Percentiles rank a stretch among this genome's conserved stretches.
phyloP scores from a whole-genome alignment of 2,329 filamentous ascomycete genomes.

The Diaporthe amygdali region DNA sequence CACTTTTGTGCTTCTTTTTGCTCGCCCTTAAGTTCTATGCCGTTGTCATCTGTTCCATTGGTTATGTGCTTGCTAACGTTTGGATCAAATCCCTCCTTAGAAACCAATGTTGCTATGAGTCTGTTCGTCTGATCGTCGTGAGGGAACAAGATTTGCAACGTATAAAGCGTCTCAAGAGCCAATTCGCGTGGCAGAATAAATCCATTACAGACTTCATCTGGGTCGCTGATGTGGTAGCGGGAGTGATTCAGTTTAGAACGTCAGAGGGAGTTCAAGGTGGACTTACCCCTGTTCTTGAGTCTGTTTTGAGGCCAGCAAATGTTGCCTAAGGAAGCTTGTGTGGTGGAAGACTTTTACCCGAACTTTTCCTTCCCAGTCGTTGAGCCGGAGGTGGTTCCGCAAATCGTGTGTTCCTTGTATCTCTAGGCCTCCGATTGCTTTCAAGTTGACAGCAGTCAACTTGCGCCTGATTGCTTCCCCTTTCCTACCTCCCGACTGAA shows the following conservation, averaged over 20 bases:
- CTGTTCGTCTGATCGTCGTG: not conserved
- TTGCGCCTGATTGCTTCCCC: not conserved
- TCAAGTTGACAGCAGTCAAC: not conserved
- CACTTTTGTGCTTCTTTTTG: not conserved
- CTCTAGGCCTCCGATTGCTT: not conserved
- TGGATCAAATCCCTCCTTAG: not conserved
- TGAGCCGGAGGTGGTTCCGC: not conserved
- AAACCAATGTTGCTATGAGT: not conserved
- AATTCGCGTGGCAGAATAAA: not conserved
- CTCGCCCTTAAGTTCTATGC: not conserved
- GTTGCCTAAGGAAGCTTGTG: not conserved
- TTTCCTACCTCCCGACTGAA: not conserved
- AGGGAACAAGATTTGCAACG: not conserved
- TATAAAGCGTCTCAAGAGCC: not conserved
- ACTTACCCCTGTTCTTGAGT: not conserved
- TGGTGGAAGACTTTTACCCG: not conserved
- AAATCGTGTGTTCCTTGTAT: not conserved
- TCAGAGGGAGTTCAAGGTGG: not conserved
- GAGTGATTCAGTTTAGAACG: not conserved
- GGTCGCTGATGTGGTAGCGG: not conserved
- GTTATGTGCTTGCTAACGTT: not conserved
- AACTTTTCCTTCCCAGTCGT: not conserved
- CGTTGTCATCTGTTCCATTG: not conserved
- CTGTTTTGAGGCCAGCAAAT: not conserved
- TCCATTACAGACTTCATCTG: not conserved